phyloP scores from a whole-genome alignment of 164 flowering plant species.

The Kingdonia uniflora region DNA sequence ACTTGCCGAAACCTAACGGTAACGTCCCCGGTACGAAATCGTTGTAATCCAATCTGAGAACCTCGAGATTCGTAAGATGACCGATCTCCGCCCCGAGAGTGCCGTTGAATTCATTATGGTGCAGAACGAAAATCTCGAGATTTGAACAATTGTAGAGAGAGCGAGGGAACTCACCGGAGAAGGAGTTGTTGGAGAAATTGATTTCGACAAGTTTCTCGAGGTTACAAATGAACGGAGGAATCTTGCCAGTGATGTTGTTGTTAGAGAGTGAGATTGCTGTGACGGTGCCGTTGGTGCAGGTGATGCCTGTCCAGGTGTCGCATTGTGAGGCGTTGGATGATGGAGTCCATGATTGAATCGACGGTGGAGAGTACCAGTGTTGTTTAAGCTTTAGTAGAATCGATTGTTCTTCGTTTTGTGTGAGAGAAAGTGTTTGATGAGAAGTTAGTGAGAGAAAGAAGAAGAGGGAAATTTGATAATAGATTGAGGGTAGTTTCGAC shows the following conservation, averaged over 20 bases:
- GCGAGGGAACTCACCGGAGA: slow-evolving; percentile 54
- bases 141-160: slow-evolving; percentile 44
- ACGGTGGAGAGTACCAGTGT: slow-evolving; percentile 7
- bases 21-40: slow-evolving; percentile 69
- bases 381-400: slow-evolving; percentile 10
- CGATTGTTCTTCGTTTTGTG: slow-evolving; percentile 1
- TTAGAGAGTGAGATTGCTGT: slow-evolving; percentile 21
- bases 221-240: slow-evolving; percentile 47
- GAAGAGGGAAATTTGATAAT: not conserved
- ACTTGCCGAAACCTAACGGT: slow-evolving; percentile 36
- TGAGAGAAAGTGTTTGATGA: slow-evolving; percentile 1
- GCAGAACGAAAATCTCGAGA: slow-evolving; percentile 42
- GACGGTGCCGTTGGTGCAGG: slow-evolving; percentile 29
- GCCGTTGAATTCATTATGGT: slow-evolving; percentile 54
- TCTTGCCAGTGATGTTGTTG: slow-evolving; percentile 16
- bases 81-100: slow-evolving; percentile 37
- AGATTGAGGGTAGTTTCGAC: slow-evolving; percentile 7
- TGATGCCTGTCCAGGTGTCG: slow-evolving; percentile 35
- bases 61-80: slow-evolving; percentile 23
- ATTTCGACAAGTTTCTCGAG: slow-evolving; percentile 33
- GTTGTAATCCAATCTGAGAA: slow-evolving; percentile 40
- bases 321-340: slow-evolving; percentile 19
- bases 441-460: not conserved
- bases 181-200: slow-evolving; percentile 28
- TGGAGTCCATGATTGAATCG: slow-evolving; percentile 25